Evolutionary conservation across 176 grass and related monocot species (phyloP).

Genomic region (Bromus sterilis): DNA sequence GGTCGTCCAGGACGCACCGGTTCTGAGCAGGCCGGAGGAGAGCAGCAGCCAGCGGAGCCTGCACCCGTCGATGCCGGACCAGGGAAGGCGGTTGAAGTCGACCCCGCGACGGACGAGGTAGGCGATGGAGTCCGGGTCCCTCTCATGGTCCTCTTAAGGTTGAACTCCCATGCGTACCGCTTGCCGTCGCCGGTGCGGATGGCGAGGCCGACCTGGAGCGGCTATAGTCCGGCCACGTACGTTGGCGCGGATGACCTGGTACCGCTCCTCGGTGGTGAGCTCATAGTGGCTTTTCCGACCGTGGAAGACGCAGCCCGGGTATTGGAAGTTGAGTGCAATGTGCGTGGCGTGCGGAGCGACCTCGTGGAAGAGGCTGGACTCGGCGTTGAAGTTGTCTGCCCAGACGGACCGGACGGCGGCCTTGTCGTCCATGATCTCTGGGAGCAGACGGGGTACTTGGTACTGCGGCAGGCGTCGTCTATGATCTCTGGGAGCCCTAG

Average conservation of each 20-base stretch:
- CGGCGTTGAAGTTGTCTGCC: not conserved
- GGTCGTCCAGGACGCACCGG: not conserved
- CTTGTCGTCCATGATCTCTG: too few relatives aligned
- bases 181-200: not conserved
- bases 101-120: not conserved
- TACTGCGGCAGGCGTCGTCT: too few relatives aligned
- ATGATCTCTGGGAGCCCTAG: too few relatives aligned
- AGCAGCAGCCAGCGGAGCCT: not conserved
- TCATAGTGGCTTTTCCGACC: not conserved
- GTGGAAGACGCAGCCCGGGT: not conserved
- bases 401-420: not conserved
- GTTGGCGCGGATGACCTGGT: not conserved
- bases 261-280: not conserved
- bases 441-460: too few relatives aligned
- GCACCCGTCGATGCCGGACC: not conserved
- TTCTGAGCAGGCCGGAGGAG: not conserved
- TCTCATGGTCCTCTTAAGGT: not conserved
- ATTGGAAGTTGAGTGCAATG: not conserved
- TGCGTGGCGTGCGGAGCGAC: not conserved
- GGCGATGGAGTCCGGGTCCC: not conserved
- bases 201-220: constrained; percentile 5
- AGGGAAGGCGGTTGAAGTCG: not conserved
- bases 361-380: rapidly evolving
- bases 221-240: not conserved
- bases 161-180: not conserved